Conservation (phyloP, 495 filamentous ascomycete genomes). For the Usnea hakonensis region DNA sequence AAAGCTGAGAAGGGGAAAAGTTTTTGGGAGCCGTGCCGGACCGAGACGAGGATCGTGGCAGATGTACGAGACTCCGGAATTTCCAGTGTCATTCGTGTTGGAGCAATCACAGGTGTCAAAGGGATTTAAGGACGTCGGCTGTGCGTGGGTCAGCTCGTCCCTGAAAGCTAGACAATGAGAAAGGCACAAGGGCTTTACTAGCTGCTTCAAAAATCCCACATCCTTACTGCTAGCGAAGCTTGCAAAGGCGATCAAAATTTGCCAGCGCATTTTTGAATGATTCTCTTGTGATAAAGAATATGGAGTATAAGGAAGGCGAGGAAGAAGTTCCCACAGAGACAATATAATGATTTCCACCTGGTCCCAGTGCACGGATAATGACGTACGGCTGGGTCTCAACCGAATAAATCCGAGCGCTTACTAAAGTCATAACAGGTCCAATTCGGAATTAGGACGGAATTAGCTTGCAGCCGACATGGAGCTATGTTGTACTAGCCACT, state of each 20-base stretch:
- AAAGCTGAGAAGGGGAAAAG: constrained; percentile 33
- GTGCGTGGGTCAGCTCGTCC: not conserved
- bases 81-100: constrained; percentile 33
- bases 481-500: too few relatives aligned
- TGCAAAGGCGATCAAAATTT: not conserved
- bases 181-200: not conserved
- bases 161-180: too few relatives aligned
- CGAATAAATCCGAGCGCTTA: too few relatives aligned
- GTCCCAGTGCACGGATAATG: too few relatives aligned
- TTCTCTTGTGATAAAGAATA: too few relatives aligned
- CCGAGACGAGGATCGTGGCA: constrained; percentile 49
- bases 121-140: not conserved
- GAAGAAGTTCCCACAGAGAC: too few relatives aligned
- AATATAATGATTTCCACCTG: too few relatives aligned
- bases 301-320: too few relatives aligned
- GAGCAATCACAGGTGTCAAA: constrained; percentile 26
- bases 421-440: too few relatives aligned
- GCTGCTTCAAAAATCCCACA: not conserved
- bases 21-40: constrained; percentile 35
- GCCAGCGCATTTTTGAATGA: not conserved
- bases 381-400: too few relatives aligned
- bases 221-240: not conserved
- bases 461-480: too few relatives aligned
- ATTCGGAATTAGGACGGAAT: too few relatives aligned
- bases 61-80: constrained; percentile 30